These are phyloP conservation scores for Fusarium metavorans DNA, from an alignment of 2,329 filamentous ascomycete species.

Conservation along the genomic window DNA sequence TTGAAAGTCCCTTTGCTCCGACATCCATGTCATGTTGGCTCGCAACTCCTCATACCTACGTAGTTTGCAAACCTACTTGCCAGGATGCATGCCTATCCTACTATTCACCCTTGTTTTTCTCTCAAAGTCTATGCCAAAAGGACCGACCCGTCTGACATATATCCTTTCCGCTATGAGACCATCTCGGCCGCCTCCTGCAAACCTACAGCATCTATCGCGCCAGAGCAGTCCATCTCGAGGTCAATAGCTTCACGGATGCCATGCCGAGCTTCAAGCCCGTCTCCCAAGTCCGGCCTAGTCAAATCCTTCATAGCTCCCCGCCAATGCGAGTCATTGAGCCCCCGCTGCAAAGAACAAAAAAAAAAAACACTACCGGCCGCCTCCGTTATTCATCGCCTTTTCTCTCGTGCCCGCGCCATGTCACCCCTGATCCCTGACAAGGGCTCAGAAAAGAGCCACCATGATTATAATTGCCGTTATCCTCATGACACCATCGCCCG, in stretches of 20 bases:
- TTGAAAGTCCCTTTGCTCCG: neutral
- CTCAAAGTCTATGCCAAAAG: neutral
- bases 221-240: conserved; percentile 6
- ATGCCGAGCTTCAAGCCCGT: conserved; percentile 14
- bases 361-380: conserved; percentile 34
- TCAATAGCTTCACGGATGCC: conserved; percentile 13
- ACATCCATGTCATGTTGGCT: neutral
- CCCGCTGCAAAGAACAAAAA: conserved; percentile 16
- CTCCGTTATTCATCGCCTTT: conserved; percentile 29
- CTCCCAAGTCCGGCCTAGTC: conserved; percentile 26
- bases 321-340: conserved; percentile 46
- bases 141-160: neutral
- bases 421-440: conserved; percentile 32
- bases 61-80: conserved; percentile 1
- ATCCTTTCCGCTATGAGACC: neutral
- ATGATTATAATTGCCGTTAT: neutral
- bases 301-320: conserved; percentile 31
- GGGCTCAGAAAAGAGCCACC: neutral
- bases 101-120: neutral
- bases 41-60: conserved; percentile 6
- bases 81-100: neutral
- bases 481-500: conserved; percentile 22
- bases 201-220: conserved; percentile 8
- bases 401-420: conserved; percentile 20
- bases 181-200: neutral